Evolutionary conservation across 306 rosid species (phyloP).

Genomic region (Alnus rubra): DNA sequence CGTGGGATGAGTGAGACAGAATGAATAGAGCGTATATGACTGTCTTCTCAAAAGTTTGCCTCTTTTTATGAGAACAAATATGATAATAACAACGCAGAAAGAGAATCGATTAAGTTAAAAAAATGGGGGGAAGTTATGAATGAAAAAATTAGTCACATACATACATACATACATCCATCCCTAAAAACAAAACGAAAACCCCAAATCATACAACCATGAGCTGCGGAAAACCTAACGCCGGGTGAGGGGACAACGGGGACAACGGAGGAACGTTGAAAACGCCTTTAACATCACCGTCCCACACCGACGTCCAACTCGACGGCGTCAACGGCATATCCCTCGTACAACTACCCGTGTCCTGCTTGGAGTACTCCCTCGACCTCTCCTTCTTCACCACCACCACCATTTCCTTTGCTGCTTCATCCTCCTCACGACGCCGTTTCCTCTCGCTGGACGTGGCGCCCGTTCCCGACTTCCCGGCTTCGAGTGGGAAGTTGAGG

Average conservation of each 20-base stretch:
- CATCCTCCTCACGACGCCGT: slow-evolving; percentile 46
- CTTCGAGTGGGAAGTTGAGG: slow-evolving; percentile 74
- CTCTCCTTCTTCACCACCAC: slow-evolving; percentile 56
- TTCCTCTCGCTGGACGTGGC: slow-evolving; percentile 26
- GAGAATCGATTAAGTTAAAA: no score
- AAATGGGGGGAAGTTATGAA: no score
- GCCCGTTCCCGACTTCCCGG: slow-evolving; percentile 14
- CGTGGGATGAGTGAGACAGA: no score
- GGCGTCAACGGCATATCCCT: slow-evolving; percentile 78
- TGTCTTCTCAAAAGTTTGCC: no score
- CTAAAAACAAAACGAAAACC: no score
- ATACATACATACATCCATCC: no score
- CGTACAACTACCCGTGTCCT: not conserved
- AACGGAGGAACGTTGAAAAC: slow-evolving; percentile 61
- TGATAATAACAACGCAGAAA: no score
- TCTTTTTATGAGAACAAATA: no score
- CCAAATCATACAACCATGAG: slow-evolving; percentile 50
- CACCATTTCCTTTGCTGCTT: slow-evolving; percentile 21
- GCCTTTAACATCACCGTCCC: slow-evolving; percentile 67
- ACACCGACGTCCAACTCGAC: slow-evolving; percentile 59
- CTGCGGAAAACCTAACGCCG: slow-evolving; percentile 52
- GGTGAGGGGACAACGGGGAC: slow-evolving; percentile 85
- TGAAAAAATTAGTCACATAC: no score
- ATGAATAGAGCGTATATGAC: no score
- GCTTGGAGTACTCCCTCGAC: slow-evolving; percentile 21